Evolutionary conservation across 1,139 yeast species (phyloP), one percentile per base, ranked within the genome.

Genomic region (Candida glucosophila): DNA sequence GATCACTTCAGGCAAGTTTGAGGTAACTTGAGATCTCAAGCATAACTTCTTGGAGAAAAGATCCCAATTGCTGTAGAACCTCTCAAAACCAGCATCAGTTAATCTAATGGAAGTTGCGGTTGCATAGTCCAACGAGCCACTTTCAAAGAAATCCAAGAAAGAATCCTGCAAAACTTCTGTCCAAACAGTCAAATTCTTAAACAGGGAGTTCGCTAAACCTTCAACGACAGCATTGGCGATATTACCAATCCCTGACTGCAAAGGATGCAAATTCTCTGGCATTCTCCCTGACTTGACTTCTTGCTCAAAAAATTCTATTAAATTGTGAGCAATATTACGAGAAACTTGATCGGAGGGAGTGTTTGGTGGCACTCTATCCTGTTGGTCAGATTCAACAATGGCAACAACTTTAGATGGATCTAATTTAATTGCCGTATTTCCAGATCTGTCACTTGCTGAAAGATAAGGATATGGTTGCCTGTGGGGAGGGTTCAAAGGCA

Each of bases 151-250:
- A 52, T 86, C 95, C 44, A 90, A 69, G 75, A 90, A 90, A 3
- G 96, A 86, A 55, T 90, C 98, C 59, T 90, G 98, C 55, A 90
- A 73, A 20, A 90, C 98, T 59, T 90, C 98, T 20, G 97, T 90
- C 97, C 97, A 90, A 23, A 90, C 97, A 34, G 73, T 78, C 52
- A 90, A 70, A 52, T 85, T 73, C 58, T 80, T 78, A 65, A 90
- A 90, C 20, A 77, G 65, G 6, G 96, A 86, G 28, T 65, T 70
- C 16, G 96, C 90, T 40, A 90, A 72, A 27, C 97, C 98, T 52
- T 85, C 96, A 43, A 90, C 93, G 37, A 90, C 94, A 17, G 97
- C 97, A 51, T 90, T 90, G 42, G 97, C 97, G 55, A 90, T 88
- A 58, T 90, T 90, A 55, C 98, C 98, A 44, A 90, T 90, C 55